Evolutionary conservation across 768 basidiomycete species (phyloP).

Genomic region (Coprinopsis marcescibilis): DNA sequence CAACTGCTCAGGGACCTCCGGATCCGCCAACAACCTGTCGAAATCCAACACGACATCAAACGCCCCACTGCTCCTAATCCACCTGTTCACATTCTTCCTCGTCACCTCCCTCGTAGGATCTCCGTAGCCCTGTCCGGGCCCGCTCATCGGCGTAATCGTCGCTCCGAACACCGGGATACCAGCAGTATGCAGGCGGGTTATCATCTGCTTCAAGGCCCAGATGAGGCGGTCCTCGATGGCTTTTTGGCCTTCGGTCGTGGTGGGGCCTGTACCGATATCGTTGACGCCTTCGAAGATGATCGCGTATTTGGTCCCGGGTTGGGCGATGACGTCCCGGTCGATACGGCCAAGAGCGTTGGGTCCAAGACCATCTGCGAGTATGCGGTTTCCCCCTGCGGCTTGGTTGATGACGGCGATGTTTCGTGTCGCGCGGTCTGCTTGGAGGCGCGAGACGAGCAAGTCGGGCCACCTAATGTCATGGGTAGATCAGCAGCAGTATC

Average conservation of each 20-base stretch:
- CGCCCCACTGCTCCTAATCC: constrained; percentile 33
- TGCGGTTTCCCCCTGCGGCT: constrained; percentile 48
- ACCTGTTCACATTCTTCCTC: constrained; percentile 37
- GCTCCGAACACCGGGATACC: constrained; percentile 42
- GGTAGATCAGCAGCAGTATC: no score
- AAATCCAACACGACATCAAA: constrained; percentile 47
- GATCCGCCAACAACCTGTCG: constrained; percentile 35
- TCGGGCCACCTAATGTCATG: constrained; percentile 37
- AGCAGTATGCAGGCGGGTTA: constrained; percentile 33
- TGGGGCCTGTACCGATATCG: constrained; percentile 40
- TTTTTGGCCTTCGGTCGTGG: constrained; percentile 29
- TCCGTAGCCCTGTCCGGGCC: constrained; percentile 32
- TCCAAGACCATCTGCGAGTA: constrained; percentile 44
- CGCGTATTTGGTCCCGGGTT: constrained; percentile 38
- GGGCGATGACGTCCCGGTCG: constrained; percentile 46
- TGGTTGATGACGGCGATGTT: constrained; percentile 42
- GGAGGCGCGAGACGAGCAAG: constrained; percentile 37
- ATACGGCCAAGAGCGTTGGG: constrained; percentile 42
- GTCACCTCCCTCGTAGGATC: constrained; percentile 34
- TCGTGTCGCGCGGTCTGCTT: constrained; percentile 24
- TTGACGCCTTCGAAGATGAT: constrained; percentile 53
- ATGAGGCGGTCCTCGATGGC: constrained; percentile 36
- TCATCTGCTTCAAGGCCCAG: constrained; percentile 40
- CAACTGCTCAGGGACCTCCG: constrained; percentile 30
- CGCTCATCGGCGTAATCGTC: constrained; percentile 46